These are phyloP conservation scores for Serendipita sp. DNA, from an alignment of 1,284 basidiomycete genomes.

Conservation along the genomic window DNA sequence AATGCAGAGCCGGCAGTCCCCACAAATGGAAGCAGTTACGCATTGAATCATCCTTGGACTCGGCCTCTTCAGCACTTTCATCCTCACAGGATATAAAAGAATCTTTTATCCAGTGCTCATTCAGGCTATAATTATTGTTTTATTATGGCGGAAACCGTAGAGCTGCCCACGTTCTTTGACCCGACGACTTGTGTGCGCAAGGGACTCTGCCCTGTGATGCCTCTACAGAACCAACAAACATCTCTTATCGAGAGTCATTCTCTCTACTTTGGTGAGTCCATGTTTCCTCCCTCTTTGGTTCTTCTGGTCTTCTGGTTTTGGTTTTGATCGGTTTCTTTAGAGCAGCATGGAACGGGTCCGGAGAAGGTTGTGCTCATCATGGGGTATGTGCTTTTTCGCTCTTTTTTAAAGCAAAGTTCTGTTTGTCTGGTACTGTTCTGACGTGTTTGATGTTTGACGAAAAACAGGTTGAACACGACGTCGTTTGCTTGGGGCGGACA, in stretches of 20 bases:
- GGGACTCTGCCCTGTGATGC: conserved; percentile 58
- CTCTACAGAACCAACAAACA: conserved; percentile 33
- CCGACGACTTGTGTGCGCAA: conserved; percentile 44
- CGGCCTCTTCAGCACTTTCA: no score
- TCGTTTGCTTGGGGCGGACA: conserved; percentile 17
- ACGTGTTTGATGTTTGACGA: neutral
- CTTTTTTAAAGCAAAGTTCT: neutral
- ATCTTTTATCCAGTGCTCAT: no score
- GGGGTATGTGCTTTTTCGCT: conserved; percentile 30
- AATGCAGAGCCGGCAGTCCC: no score
- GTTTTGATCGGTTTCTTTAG: conserved; percentile 17
- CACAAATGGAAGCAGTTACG: no score
- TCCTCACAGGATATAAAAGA: no score
- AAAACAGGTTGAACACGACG: neutral
- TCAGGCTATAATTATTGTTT: neutral
- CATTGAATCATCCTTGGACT: no score
- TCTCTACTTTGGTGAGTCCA: conserved; percentile 37
- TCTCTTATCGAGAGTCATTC: conserved; percentile 47
- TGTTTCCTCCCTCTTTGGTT: neutral
- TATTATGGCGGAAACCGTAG: neutral
- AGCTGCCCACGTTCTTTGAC: conserved; percentile 33
- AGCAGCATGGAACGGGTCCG: conserved; percentile 52
- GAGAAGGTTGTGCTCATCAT: conserved; percentile 58
- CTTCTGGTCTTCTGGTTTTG: neutral
- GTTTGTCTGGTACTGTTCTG: no score